Conservation (phyloP, 345 rosid species). For the Populus ilicifolia region DNA sequence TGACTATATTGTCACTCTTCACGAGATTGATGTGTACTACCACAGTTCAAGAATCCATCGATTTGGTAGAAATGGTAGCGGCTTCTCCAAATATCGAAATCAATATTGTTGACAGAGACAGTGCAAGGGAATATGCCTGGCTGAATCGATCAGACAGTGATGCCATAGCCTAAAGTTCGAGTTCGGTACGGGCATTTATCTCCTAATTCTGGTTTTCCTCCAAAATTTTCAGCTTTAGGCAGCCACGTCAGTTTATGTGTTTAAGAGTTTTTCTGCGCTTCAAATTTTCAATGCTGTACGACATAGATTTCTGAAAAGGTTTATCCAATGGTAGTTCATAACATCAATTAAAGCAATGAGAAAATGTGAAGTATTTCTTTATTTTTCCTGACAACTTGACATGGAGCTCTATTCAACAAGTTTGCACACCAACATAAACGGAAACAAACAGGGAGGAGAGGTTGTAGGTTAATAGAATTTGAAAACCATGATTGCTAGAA, state of each 20-base stretch:
- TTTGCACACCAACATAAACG: neutral
- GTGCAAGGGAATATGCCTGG: constrained; percentile 71
- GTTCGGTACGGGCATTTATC: neutral
- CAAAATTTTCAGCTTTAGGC: neutral
- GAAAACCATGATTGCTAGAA: constrained; percentile 12
- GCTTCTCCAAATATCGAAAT: too few relatives aligned
- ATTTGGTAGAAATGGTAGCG: constrained; percentile 42
- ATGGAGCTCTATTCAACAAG: neutral
- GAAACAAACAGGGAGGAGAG: neutral
- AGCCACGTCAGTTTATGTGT: neutral
- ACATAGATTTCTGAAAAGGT: neutral
- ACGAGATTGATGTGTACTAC: constrained; percentile 87
- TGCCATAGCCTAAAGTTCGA: neutral
- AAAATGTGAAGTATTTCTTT: too few relatives aligned
- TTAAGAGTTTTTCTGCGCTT: too few relatives aligned
- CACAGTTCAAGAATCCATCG: constrained; percentile 74
- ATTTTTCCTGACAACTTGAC: neutral
- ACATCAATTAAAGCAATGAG: too few relatives aligned
- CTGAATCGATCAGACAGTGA: constrained; percentile 51
- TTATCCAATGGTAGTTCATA: neutral
- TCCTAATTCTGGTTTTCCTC: neutral
- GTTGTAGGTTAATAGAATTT: constrained; percentile 1
- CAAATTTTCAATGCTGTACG: too few relatives aligned
- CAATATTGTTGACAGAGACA: constrained; percentile 55
- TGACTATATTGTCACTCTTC: constrained; percentile 75